phyloP scores from a whole-genome alignment of 257 asterid species.

The Marsdenia floribunda region DNA sequence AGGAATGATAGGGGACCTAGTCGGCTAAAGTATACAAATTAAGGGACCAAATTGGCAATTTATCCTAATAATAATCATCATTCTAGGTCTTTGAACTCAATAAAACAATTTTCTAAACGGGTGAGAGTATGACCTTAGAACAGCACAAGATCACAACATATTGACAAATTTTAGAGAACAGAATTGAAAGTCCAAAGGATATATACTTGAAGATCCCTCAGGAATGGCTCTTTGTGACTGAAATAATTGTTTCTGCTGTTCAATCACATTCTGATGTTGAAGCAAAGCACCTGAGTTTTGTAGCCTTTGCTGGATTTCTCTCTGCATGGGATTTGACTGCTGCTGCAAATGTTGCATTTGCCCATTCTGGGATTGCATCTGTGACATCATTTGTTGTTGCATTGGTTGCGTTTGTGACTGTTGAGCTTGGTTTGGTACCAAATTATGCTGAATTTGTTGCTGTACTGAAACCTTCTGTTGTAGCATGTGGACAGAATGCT shows the following conservation, averaged over 20 bases:
- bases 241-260: conserved; percentile 74
- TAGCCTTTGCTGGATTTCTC: conserved; percentile 83
- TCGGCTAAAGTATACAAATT: neutral
- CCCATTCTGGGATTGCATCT: conserved; percentile 79
- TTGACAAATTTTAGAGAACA: conserved; percentile 9
- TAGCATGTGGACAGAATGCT: conserved; percentile 64
- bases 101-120: neutral
- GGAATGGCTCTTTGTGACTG: conserved; percentile 69
- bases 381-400: conserved; percentile 85
- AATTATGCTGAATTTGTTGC: conserved; percentile 76
- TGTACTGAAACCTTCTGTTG: conserved; percentile 70
- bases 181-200: neutral
- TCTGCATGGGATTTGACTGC: conserved; percentile 51
- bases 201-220: conserved; percentile 76
- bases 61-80: neutral
- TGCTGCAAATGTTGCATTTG: conserved; percentile 84
- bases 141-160: neutral
- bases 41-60: no score
- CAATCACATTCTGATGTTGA: conserved; percentile 66
- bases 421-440: conserved; percentile 72
- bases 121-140: neutral
- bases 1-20: neutral
- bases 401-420: conserved; percentile 63
- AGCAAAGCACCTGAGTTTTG: conserved; percentile 68
- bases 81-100: neutral